Conservation (phyloP, 163 green algal species). For the Volvox carteri region DNA sequence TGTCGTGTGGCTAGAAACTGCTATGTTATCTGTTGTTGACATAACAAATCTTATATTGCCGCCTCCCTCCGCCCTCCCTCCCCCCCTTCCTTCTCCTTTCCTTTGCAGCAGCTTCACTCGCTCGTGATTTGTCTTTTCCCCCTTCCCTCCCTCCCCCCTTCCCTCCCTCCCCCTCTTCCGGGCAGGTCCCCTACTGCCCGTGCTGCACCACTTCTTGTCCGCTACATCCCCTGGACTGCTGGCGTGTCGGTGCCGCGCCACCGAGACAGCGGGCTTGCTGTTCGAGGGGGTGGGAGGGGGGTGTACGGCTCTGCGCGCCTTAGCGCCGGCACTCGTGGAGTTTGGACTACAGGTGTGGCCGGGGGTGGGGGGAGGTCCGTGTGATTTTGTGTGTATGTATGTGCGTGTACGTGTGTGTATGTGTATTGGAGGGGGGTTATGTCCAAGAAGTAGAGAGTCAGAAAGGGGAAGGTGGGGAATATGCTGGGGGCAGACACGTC, state of each 20-base stretch:
- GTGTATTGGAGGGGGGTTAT: not conserved
- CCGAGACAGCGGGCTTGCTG: slow-evolving; percentile 78
- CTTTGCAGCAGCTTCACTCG: too few species aligned
- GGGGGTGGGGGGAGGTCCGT: not conserved
- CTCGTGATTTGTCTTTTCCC: not conserved
- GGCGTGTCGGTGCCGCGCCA: slow-evolving; percentile 72
- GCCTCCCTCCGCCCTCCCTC: not conserved
- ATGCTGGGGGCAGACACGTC: too few species aligned
- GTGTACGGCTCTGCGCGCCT: not conserved
- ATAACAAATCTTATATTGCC: not conserved
- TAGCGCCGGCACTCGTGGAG: slow-evolving; percentile 61
- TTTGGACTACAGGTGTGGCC: slow-evolving; percentile 52
- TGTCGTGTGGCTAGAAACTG: too few species aligned
- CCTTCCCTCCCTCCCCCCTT: not conserved
- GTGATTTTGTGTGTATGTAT: not conserved
- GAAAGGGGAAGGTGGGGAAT: too few species aligned
- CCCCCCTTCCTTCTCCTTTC: not conserved
- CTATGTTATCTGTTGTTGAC: too few species aligned
- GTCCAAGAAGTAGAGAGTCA: too few species aligned
- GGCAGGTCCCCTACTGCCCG: slow-evolving; percentile 62
- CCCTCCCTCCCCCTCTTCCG: not conserved
- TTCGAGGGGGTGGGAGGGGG: slow-evolving; percentile 44
- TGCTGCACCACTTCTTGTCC: slow-evolving; percentile 66
- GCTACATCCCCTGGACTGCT: slow-evolving; percentile 56
- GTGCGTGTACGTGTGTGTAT: not conserved